Percentiles rank a stretch among this genome's conserved stretches.
These are phyloP conservation scores for Diplodia intermedia DNA, from an alignment of 2,329 filamentous ascomycete genomes.

Conservation along the genomic window DNA sequence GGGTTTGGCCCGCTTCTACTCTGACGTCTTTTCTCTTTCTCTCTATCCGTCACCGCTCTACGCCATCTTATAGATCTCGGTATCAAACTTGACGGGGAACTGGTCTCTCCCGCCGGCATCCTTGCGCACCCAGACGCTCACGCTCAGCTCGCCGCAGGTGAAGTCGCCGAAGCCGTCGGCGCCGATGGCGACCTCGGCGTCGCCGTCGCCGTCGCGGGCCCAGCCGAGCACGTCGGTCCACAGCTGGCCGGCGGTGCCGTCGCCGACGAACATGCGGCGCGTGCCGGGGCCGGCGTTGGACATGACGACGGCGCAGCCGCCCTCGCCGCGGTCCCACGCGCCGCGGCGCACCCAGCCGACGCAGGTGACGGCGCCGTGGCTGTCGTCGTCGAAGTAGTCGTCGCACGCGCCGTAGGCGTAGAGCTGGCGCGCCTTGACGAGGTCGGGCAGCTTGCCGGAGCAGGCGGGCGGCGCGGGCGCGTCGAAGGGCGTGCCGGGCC, in stretches of 20 bases:
- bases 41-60: conserved; percentile 34
- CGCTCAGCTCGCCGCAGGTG: conserved; percentile 58
- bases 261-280: conserved; percentile 69
- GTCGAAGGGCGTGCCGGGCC: conserved; percentile 43
- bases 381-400: conserved; percentile 65
- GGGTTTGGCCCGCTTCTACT: neutral
- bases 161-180: conserved; percentile 66
- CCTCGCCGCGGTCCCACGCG: conserved; percentile 47
- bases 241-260: conserved; percentile 62
- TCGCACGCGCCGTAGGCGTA: conserved; percentile 71
- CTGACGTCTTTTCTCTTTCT: neutral
- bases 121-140: conserved; percentile 65
- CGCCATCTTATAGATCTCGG: conserved; percentile 50
- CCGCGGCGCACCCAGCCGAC: conserved; percentile 67
- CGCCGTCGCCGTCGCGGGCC: conserved; percentile 49
- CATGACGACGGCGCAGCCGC: conserved; percentile 56
- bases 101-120: conserved; percentile 45
- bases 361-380: conserved; percentile 53
- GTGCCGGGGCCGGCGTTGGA: conserved; percentile 58
- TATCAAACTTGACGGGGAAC: conserved; percentile 35
- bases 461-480: conserved; percentile 59
- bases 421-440: conserved; percentile 68
- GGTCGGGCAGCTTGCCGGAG: conserved; percentile 62
- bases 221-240: conserved; percentile 70
- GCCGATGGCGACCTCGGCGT: conserved; percentile 64